Evolutionary conservation across 2,329 filamentous ascomycete genomes (phyloP).

Genomic region (Botryosphaeria dothidea): DNA sequence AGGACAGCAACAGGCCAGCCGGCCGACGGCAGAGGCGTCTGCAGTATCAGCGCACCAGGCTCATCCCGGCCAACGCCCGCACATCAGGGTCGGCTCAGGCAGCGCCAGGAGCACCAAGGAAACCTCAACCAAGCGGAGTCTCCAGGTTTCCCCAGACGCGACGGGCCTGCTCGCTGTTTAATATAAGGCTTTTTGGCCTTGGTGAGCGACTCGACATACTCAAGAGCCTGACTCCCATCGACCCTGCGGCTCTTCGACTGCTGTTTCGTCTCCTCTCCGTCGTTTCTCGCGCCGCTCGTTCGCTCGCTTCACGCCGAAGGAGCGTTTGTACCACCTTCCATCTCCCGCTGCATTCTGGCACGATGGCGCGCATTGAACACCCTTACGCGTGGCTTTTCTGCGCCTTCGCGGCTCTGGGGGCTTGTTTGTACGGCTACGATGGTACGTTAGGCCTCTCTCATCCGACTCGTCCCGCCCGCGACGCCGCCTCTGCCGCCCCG

Average conservation of each 20-base stretch:
- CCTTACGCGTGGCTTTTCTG: slow-evolving; percentile 38
- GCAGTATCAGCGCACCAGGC: not conserved
- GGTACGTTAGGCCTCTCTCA: slow-evolving; percentile 3
- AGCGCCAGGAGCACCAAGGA: not conserved
- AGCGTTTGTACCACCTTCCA: not conserved
- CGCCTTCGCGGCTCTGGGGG: slow-evolving; percentile 39
- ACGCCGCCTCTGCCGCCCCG: not conserved
- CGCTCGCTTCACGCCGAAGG: not conserved
- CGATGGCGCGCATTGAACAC: slow-evolving; percentile 26
- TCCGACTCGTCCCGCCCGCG: not conserved
- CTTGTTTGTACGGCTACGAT: slow-evolving; percentile 41
- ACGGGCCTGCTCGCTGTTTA: not conserved
- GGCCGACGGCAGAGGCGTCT: slow-evolving; percentile 12
- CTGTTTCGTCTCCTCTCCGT: not conserved
- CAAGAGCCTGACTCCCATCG: not conserved
- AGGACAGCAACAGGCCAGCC: not conserved
- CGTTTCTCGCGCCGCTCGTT: not conserved
- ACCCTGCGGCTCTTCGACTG: not conserved
- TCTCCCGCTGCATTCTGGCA: not conserved
- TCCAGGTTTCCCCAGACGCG: slow-evolving; percentile 9
- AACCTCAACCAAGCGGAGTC: not conserved
- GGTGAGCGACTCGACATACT: not conserved
- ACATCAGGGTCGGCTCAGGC: not conserved
- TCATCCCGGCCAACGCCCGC: not conserved
- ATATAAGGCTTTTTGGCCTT: not conserved